Conservation (phyloP, 2,329 filamentous ascomycete genomes). For the Xylaria sp. region DNA sequence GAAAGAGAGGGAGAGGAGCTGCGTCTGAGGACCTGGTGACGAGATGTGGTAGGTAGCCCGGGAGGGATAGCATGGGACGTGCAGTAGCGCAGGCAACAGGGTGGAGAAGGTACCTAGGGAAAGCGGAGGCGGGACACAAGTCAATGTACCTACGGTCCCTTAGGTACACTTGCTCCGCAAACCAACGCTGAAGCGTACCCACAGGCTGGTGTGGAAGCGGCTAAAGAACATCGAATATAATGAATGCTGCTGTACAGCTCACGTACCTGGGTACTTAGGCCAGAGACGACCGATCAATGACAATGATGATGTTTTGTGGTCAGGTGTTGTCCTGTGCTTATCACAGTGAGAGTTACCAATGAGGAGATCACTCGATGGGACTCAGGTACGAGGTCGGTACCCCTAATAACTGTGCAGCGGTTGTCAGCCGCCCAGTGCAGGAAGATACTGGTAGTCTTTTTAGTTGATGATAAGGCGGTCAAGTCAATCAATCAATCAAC, state of each 20-base stretch:
- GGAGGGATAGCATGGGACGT: constrained; percentile 26
- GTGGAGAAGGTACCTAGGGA: constrained; percentile 21
- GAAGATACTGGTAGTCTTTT: background rate
- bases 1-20: constrained; percentile 17
- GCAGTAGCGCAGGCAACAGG: constrained; percentile 35
- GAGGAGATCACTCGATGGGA: background rate
- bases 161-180: constrained; percentile 3
- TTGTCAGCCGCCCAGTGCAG: constrained; percentile 7
- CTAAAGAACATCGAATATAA: background rate
- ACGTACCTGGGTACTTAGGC: constrained; percentile 13
- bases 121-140: constrained; percentile 32
- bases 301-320: constrained; percentile 20
- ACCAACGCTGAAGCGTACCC: background rate
- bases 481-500: constrained; percentile 21
- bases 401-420: background rate
- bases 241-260: constrained; percentile 8
- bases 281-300: constrained; percentile 9
- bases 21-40: constrained; percentile 26
- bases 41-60: constrained; percentile 23
- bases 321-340: constrained; percentile 21
- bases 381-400: background rate
- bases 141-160: constrained; percentile 8
- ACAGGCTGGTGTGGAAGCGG: background rate
- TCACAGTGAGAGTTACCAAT: constrained; percentile 7
- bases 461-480: constrained; percentile 22